Percentiles rank a stretch among this genome's conserved stretches.
Evolutionary conservation across 176 grass and related monocot genomes (phyloP).

Genomic region (Carex cristatella): DNA sequence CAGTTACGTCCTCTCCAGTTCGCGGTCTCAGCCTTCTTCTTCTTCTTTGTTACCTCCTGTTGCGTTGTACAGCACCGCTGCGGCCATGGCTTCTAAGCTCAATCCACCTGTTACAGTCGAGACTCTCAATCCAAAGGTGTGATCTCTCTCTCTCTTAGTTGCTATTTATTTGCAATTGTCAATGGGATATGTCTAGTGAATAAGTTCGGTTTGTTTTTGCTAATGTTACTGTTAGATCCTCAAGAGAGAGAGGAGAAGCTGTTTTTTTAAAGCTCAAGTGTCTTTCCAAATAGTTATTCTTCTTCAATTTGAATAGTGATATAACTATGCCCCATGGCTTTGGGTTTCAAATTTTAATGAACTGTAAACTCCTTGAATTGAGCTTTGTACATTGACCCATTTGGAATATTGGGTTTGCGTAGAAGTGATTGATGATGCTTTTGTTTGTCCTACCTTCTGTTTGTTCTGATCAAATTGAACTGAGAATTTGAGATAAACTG

Average conservation of each 20-base stretch:
- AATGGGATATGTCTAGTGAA: neutral
- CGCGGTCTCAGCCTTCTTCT: constrained; percentile 31
- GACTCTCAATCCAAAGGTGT: constrained; percentile 66
- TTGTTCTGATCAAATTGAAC: neutral
- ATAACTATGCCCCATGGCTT: neutral
- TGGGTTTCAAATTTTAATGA: neutral
- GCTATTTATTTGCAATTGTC: neutral
- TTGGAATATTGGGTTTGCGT: neutral
- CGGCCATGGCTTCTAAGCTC: constrained; percentile 29
- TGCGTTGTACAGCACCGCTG: constrained; percentile 16
- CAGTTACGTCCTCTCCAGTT: constrained; percentile 26
- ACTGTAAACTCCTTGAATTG: neutral
- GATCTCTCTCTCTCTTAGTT: neutral
- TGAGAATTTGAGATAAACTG: neutral
- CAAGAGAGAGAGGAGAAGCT: neutral
- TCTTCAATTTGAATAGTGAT: neutral
- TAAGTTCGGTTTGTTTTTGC: neutral
- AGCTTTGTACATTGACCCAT: neutral
- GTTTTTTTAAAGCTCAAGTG: neutral
- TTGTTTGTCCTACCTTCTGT: neutral
- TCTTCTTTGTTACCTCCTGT: neutral
- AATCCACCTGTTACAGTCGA: constrained; percentile 40
- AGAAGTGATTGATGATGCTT: neutral
- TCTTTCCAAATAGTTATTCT: neutral
- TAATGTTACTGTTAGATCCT: neutral